Base-by-base conservation (phyloP, 164 flowering plant species). In the Taxillus chinensis region DNA sequence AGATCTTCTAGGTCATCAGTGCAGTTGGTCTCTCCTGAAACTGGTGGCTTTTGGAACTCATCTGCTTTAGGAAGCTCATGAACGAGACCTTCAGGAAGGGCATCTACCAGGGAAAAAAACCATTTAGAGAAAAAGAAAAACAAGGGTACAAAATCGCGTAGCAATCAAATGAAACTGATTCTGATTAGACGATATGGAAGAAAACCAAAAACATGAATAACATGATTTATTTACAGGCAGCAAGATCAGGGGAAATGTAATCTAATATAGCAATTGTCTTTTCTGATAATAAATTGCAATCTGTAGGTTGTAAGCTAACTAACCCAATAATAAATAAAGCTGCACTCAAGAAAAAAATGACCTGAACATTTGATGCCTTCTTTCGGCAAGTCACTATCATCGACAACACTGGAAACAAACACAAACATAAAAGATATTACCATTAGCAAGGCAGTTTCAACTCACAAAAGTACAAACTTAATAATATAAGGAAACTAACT, bases 61-160 rank as follows among this genome's bases (percentile, higher is more conserved):
- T 90, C 97, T 14, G 97, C 95, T 65, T 63, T 72, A 64, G 98
- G 98, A 41, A 93, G 88, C 74, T 93, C 97, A 8, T 71, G 95
- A 38, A 73, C 71, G 27, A 93, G 90, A 57, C 97, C 98, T 62
- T 81, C 89, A 7, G 98, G 96, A 42, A 90, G 84, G 17, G 73
- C 70, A 80, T 76, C 96, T 92, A 81, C 59, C 49, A 2, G 27
- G 27, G 27, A 5, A 14, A 50, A 57, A 58, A 42, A 5, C 8
- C 15, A 40, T 14, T 7, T 52, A n/a, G 59, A 55, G 51, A 17
- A 68, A 57, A 12, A 38, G 37, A 27, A 27, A 27, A 27, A 27
- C 27, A 27, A 27, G 27, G 27, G 27, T 0, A 27, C 27, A 27
- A 27, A 27, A 27, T 27, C 27, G 27, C 27, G 27, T 27, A 27